These are phyloP conservation scores for Juglanconis juglandina DNA, from an alignment of 2,329 filamentous ascomycete species.

Conservation along the genomic window DNA sequence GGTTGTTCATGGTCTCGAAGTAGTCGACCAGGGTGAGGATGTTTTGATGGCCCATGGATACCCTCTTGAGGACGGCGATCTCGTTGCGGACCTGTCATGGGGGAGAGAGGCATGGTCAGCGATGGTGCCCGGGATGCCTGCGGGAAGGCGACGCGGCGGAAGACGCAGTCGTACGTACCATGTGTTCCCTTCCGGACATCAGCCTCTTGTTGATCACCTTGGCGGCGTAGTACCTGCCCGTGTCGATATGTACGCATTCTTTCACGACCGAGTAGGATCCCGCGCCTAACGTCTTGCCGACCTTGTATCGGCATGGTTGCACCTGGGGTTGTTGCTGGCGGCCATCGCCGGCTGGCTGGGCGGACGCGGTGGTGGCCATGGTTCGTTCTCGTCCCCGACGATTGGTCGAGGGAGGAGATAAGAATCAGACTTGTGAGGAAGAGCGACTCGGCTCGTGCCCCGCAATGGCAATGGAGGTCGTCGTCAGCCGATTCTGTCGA, in stretches of 20 bases:
- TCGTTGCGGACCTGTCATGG: constrained; percentile 82
- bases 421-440: neutral
- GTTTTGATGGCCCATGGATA: constrained; percentile 99
- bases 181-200: constrained; percentile 96
- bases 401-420: neutral
- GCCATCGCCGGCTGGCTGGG: constrained; percentile 19
- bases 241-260: constrained; percentile 98
- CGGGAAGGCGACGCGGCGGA: neutral
- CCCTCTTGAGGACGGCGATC: constrained; percentile 92
- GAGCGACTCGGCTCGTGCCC: constrained; percentile 11
- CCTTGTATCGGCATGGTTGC: constrained; percentile 97
- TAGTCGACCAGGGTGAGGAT: constrained; percentile 97
- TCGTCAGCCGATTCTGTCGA: constrained; percentile 1
- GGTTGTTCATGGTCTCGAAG: constrained; percentile 99
- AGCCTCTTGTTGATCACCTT: constrained; percentile 99
- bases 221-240: constrained; percentile 94
- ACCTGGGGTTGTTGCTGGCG: constrained; percentile 56
- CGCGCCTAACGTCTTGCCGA: constrained; percentile 93
- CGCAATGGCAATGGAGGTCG: constrained; percentile 3
- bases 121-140: neutral
- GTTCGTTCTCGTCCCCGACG: neutral
- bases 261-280: constrained; percentile 98
- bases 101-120: neutral
- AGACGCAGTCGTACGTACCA: constrained; percentile 58
- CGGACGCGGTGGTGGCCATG: constrained; percentile 10